These are phyloP conservation scores for Diaporthe sp. DNA, from an alignment of 2,329 filamentous ascomycete genomes.

Conservation along the genomic window DNA sequence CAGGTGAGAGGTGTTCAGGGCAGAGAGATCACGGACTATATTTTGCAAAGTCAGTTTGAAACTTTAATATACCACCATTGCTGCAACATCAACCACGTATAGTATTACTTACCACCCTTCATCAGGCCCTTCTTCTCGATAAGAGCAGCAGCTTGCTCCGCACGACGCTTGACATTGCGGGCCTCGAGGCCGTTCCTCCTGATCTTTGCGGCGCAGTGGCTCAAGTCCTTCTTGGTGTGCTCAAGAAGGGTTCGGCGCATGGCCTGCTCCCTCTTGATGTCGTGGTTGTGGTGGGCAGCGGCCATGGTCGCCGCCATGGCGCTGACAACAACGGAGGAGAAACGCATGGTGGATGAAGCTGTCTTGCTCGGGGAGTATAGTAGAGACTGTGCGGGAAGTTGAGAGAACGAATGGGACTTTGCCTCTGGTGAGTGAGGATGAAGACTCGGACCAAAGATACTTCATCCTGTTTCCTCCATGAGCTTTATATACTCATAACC, in stretches of 20 bases:
- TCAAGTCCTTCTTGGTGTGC: slow-evolving; percentile 50
- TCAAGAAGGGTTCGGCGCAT: slow-evolving; percentile 56
- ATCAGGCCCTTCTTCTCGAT: slow-evolving; percentile 50
- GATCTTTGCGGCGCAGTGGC: slow-evolving; percentile 55
- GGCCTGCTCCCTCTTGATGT: slow-evolving; percentile 55
- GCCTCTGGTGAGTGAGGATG: slow-evolving; percentile 22
- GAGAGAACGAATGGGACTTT: slow-evolving; percentile 21
- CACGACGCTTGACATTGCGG: slow-evolving; percentile 54
- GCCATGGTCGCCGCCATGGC: slow-evolving; percentile 44
- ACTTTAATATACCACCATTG: neutral
- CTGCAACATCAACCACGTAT: neutral
- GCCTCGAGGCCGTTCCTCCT: slow-evolving; percentile 54
- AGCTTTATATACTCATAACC: slow-evolving; percentile 25
- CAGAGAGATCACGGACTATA: slow-evolving; percentile 51
- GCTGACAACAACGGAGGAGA: slow-evolving; percentile 44
- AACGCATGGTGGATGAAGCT: slow-evolving; percentile 43
- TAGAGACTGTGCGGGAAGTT: neutral
- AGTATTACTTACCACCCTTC: slow-evolving; percentile 7
- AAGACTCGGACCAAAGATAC: neutral
- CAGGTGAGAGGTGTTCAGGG: slow-evolving; percentile 53
- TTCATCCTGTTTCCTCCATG: neutral
- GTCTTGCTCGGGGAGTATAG: neutral
- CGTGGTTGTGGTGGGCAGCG: slow-evolving; percentile 57
- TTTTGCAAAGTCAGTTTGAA: slow-evolving; percentile 43
- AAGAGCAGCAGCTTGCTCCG: slow-evolving; percentile 49